phyloP scores from a whole-genome alignment of 176 grass and related monocot genomes.

The Ensete glaucum region DNA sequence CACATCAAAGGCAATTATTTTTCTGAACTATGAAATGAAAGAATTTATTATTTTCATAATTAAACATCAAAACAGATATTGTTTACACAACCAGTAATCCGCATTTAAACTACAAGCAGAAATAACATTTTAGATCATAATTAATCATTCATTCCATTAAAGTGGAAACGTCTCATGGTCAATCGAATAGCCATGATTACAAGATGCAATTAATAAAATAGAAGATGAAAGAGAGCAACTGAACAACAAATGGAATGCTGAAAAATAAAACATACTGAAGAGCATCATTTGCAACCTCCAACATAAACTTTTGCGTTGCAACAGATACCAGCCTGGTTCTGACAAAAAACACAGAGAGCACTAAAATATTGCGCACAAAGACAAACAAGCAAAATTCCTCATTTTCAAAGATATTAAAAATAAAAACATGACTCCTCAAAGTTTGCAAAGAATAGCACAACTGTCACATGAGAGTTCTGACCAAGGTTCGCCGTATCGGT shows the following conservation, averaged over 20 bases:
- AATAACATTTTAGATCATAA: no score
- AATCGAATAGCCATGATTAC: neutral
- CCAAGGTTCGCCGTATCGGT: no score
- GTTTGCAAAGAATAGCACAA: neutral
- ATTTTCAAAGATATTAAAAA: neutral
- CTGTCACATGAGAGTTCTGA: neutral
- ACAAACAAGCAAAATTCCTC: conserved; percentile 4
- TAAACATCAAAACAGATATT: no score
- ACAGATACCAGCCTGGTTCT: conserved; percentile 89
- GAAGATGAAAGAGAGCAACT: neutral
- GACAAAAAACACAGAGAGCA: conserved; percentile 17
- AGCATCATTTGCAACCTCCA: conserved; percentile 82
- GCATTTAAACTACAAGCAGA: no score
- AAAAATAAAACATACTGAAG: conserved; percentile 57
- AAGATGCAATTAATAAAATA: neutral
- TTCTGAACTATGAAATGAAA: no score
- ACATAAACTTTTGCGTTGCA: conserved; percentile 93
- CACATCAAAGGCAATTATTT: no score
- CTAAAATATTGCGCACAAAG: conserved; percentile 2
- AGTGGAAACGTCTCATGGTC: neutral
- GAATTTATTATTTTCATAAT: no score
- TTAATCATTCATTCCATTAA: no score
- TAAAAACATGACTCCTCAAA: neutral
- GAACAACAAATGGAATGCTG: neutral
- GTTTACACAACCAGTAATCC: no score